Base-by-base conservation (phyloP, 2,329 filamentous ascomycete genomes). In the Purpureocillium lavendulum region DNA sequence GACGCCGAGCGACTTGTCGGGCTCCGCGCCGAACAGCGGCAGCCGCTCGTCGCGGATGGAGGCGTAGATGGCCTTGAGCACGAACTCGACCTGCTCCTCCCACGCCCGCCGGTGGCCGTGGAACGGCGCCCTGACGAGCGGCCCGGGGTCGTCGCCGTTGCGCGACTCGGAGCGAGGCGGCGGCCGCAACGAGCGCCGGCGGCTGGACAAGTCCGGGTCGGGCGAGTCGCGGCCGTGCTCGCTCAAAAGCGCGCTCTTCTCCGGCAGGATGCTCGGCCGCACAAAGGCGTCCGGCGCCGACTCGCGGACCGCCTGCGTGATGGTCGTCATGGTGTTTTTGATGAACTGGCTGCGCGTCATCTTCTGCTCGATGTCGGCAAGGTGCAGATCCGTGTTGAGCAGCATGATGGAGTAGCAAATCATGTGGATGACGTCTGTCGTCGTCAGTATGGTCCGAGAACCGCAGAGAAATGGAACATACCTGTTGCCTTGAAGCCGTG, bases 281-380 rank as follows among this genome's bases (percentile, higher is more conserved):
- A 82, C 74, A 46, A 84, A 83, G 2, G 73, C 73, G 44, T 80
- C 75, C 2, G 84, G 78, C 1, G 71, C 77, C n/a, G 81, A 78
- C 50, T 94, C 87, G 30, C 73, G 68, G 9, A 88, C 73, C 11
- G 86, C 81, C 36, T 87, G 80, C 42, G 77, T 79, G 45, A 98
- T 85, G 0, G 90, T 95, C 1, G 85, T 84, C 71, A 97, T 82
- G 4, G 92, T 96, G 57, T 98, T 98, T 62, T 94, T 94, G 56
- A 98, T 77, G 55, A 97, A 98, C 55, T 97, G 90, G 46, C 75
- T 82, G 40, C 85, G 80, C 2, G 90, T 97, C 92, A 98, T 98
- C 67, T 94, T 94, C 52, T 85, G 80, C 45, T 94, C 88, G 50
- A 97, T 95, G 56, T 97, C 89, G 42, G 90, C 92, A 54, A 97